Conservation (phyloP, 495 filamentous ascomycete genomes). For the Neurospora intermedia region DNA sequence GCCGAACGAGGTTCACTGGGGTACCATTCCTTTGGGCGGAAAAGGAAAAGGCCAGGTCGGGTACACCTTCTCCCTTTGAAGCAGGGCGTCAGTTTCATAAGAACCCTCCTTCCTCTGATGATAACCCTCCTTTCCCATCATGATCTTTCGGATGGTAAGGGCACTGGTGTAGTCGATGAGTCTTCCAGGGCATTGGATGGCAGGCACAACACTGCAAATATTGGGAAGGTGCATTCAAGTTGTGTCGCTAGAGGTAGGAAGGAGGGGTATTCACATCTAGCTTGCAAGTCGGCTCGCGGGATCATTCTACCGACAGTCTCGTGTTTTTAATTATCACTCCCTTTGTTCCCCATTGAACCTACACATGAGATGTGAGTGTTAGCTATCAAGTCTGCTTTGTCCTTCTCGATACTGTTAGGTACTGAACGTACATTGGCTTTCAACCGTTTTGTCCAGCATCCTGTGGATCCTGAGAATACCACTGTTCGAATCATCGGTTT, state of each 20-base stretch:
- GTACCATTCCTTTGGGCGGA: neutral
- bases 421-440: slow-evolving; percentile 36
- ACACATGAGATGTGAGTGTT: neutral
- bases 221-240: too few relatives aligned
- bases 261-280: too few relatives aligned
- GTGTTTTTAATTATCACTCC: neutral
- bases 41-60: neutral
- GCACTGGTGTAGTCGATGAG: neutral
- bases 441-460: slow-evolving; percentile 45
- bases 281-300: too few relatives aligned
- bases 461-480: slow-evolving; percentile 82
- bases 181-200: neutral
- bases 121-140: neutral
- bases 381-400: neutral
- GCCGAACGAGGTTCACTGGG: neutral
- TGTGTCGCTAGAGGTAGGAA: too few relatives aligned
- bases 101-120: too few relatives aligned
- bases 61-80: neutral
- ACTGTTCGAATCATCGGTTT: slow-evolving; percentile 68
- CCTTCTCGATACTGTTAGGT: too few relatives aligned
- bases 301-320: too few relatives aligned
- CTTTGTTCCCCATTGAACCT: too few relatives aligned
- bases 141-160: neutral
- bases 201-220: neutral
- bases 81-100: neutral